These are phyloP conservation scores for Ogataea naganishii DNA, from an alignment of 805 yeast species.

Conservation along the genomic window DNA sequence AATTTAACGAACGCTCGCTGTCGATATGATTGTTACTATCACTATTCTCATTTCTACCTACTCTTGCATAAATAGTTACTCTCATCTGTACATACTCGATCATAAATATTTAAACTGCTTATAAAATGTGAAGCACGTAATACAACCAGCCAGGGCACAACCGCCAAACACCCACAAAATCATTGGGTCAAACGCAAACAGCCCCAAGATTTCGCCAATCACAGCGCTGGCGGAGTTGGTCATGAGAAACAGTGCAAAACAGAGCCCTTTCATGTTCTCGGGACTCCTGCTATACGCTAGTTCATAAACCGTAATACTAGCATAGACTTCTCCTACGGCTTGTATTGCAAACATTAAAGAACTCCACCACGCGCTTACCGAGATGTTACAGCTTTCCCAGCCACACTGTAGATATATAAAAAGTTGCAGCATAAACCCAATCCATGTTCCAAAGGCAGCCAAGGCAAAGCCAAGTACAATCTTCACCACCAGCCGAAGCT, in stretches of 20 bases:
- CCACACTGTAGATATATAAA: conserved; percentile 39
- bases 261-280: conserved; percentile 39
- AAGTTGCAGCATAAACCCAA: conserved; percentile 40
- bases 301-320: conserved; percentile 43
- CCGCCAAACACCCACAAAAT: conserved; percentile 28
- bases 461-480: conserved; percentile 38
- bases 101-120: conserved; percentile 10
- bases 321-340: conserved; percentile 47
- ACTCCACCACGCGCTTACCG: conserved; percentile 25
- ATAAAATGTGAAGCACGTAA: conserved; percentile 16
- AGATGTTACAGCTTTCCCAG: conserved; percentile 17
- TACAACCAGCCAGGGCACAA: conserved; percentile 24
- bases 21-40: too few relatives aligned
- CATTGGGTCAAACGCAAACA: conserved; percentile 31
- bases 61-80: too few relatives aligned
- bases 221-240: conserved; percentile 39
- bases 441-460: conserved; percentile 35
- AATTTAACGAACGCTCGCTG: too few relatives aligned
- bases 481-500: conserved; percentile 31
- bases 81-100: too few relatives aligned
- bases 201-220: conserved; percentile 29
- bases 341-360: conserved; percentile 28
- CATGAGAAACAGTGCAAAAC: conserved; percentile 30
- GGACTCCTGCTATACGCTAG: conserved; percentile 47
- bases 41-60: too few relatives aligned